These are phyloP conservation scores for Debaryomycetaceae sp. DNA, from an alignment of 1,139 yeast genomes.

Conservation along the genomic window DNA sequence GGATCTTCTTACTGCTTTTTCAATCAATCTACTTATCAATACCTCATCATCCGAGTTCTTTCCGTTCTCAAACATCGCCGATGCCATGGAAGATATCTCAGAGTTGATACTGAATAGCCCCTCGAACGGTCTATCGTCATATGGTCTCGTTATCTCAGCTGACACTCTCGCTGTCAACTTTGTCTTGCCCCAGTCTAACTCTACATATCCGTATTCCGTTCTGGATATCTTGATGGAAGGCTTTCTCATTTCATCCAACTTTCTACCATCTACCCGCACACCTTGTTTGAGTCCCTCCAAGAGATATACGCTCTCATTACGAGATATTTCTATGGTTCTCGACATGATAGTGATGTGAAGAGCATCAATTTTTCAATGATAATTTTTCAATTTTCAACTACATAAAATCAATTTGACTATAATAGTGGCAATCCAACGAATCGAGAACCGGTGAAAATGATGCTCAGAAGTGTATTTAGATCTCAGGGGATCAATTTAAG, in stretches of 20 bases:
- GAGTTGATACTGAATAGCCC: slow-evolving; percentile 82
- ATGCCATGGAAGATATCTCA: slow-evolving; percentile 87
- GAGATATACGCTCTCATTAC: slow-evolving; percentile 61
- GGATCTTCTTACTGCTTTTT: slow-evolving; percentile 86
- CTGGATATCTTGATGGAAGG: slow-evolving; percentile 61
- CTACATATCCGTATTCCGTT: slow-evolving; percentile 75
- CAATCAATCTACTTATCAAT: slow-evolving; percentile 74
- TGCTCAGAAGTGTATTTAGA: neutral
- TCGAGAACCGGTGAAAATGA: neutral
- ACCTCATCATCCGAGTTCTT: slow-evolving; percentile 76
- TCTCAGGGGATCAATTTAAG: neutral
- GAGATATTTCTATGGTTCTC: slow-evolving; percentile 58
- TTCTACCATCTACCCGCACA: slow-evolving; percentile 67
- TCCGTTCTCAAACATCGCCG: slow-evolving; percentile 74
- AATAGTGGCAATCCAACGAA: neutral
- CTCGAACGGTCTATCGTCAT: slow-evolving; percentile 90
- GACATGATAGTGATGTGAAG: slow-evolving; percentile 31
- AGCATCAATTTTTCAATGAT: neutral
- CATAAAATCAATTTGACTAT: neutral
- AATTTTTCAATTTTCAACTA: neutral
- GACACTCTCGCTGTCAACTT: slow-evolving; percentile 74
- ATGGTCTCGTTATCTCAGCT: slow-evolving; percentile 77
- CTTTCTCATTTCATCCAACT: slow-evolving; percentile 58
- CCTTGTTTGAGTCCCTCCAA: slow-evolving; percentile 61
- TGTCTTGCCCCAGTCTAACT: slow-evolving; percentile 72